phyloP scores from a whole-genome alignment of 202 grass and related monocot genomes.

The Setaria italica region DNA sequence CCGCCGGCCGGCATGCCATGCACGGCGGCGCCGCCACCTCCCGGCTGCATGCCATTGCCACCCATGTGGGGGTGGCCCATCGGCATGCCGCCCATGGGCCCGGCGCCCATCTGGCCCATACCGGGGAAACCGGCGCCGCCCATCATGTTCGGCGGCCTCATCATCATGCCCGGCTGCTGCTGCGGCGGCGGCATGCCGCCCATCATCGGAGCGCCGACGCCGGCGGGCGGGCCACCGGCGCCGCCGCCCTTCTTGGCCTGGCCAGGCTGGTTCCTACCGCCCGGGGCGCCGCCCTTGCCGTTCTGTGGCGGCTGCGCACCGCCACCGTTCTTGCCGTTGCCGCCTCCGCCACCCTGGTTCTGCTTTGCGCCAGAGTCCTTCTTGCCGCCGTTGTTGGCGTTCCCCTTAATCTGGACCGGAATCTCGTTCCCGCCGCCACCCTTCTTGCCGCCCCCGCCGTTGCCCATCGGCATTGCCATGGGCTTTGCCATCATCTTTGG shows the following conservation, averaged over 20 bases:
- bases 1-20: constrained; percentile 49
- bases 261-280: background rate
- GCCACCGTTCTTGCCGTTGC: constrained; percentile 32
- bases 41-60: constrained; percentile 29
- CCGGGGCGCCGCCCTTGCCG: constrained; percentile 40
- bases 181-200: constrained; percentile 46
- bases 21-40: constrained; percentile 18
- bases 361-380: constrained; percentile 57
- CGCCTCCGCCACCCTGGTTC: constrained; percentile 51
- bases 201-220: constrained; percentile 38
- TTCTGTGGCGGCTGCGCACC: constrained; percentile 45
- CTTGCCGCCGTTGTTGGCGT: constrained; percentile 61
- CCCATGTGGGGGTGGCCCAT: constrained; percentile 57
- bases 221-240: background rate
- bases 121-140: constrained; percentile 55
- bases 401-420: constrained; percentile 54
- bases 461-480: constrained; percentile 33
- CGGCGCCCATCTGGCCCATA: constrained; percentile 59
- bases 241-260: constrained; percentile 51
- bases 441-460: constrained; percentile 53
- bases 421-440: constrained; percentile 54
- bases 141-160: constrained; percentile 73
- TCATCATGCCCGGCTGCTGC: constrained; percentile 45
- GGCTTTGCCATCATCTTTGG: constrained; percentile 64
- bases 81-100: constrained; percentile 48